A percentile compares a stretch with the other conserved stretches of the same genome.
These are phyloP conservation scores for Saccharomycopsis hybrid DNA, from an alignment of 1,139 yeast genomes.

Conservation along the genomic window DNA sequence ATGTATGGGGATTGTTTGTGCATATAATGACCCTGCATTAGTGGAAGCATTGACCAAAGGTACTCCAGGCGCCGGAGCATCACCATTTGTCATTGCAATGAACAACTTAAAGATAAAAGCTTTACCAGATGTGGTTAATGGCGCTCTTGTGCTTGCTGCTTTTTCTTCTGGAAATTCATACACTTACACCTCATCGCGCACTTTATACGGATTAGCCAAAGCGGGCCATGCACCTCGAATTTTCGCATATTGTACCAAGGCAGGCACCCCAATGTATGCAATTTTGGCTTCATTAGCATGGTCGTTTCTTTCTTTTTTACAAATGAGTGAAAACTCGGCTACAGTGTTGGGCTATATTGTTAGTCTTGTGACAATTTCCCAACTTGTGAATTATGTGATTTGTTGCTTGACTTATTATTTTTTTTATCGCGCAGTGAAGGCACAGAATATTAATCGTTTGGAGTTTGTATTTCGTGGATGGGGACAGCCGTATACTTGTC, in stretches of 20 bases:
- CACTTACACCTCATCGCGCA: slow-evolving; percentile 64
- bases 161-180: slow-evolving; percentile 71
- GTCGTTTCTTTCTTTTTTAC: slow-evolving; percentile 41
- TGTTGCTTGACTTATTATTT: slow-evolving; percentile 55
- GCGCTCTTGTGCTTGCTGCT: slow-evolving; percentile 60
- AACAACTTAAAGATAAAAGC: slow-evolving; percentile 55
- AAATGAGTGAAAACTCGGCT: slow-evolving; percentile 46
- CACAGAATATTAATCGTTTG: slow-evolving; percentile 51
- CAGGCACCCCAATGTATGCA: slow-evolving; percentile 57
- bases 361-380: slow-evolving; percentile 61
- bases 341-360: slow-evolving; percentile 61
- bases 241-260: slow-evolving; percentile 52
- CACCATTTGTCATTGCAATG: slow-evolving; percentile 66
- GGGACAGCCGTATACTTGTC: slow-evolving; percentile 52
- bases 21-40: slow-evolving; percentile 56
- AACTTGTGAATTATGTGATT: slow-evolving; percentile 63
- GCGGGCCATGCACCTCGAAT: slow-evolving; percentile 59
- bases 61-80: slow-evolving; percentile 60
- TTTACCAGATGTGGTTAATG: slow-evolving; percentile 62
- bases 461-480: slow-evolving; percentile 48
- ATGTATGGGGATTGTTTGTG: slow-evolving; percentile 48
- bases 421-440: slow-evolving; percentile 59
- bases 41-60: slow-evolving; percentile 33
- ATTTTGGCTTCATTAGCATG: slow-evolving; percentile 41
- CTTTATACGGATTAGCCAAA: slow-evolving; percentile 54